Conservation (phyloP, 2,329 filamentous ascomycete species). For the Xylariales sp. region DNA sequence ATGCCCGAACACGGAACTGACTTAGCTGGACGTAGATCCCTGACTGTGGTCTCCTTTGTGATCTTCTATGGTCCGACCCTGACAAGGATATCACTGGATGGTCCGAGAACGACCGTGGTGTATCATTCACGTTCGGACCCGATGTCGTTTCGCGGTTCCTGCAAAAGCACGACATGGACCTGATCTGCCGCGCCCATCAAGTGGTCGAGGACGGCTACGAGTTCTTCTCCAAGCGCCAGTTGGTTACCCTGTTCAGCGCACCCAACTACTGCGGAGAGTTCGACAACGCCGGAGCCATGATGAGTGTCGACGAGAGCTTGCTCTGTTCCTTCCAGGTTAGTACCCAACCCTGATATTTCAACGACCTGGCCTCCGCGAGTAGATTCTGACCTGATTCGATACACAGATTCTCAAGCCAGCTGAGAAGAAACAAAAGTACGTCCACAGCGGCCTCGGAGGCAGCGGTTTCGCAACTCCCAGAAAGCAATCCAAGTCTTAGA, state of each 20-base stretch:
- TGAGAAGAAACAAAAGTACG: constrained; percentile 99
- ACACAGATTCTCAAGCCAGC: constrained; percentile 95
- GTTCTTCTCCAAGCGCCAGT: constrained; percentile 97
- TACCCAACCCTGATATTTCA: constrained; percentile 9
- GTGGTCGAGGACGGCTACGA: constrained; percentile 99
- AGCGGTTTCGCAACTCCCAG: constrained; percentile 66
- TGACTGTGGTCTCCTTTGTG: constrained; percentile 94
- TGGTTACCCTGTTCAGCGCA: constrained; percentile 95
- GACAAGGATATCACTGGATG: constrained; percentile 99
- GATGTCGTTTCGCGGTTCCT: constrained; percentile 96
- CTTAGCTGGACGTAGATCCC: constrained; percentile 70
- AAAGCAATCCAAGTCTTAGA: constrained; percentile 64
- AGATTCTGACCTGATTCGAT: too few relatives aligned
- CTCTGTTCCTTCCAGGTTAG: constrained; percentile 96
- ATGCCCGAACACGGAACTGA: constrained; percentile 28
- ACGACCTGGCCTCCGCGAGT: too few relatives aligned
- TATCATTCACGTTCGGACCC: constrained; percentile 96
- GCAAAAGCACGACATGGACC: constrained; percentile 99
- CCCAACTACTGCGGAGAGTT: constrained; percentile 99
- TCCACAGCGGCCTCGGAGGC: constrained; percentile 68
- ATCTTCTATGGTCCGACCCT: constrained; percentile 96
- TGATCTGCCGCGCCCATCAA: constrained; percentile 97
- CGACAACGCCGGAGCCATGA: constrained; percentile 99
- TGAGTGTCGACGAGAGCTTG: constrained; percentile 98
- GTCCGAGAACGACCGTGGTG: constrained; percentile 98